Base-by-base conservation (phyloP, 768 basidiomycete species). In the Suillus lakei region DNA sequence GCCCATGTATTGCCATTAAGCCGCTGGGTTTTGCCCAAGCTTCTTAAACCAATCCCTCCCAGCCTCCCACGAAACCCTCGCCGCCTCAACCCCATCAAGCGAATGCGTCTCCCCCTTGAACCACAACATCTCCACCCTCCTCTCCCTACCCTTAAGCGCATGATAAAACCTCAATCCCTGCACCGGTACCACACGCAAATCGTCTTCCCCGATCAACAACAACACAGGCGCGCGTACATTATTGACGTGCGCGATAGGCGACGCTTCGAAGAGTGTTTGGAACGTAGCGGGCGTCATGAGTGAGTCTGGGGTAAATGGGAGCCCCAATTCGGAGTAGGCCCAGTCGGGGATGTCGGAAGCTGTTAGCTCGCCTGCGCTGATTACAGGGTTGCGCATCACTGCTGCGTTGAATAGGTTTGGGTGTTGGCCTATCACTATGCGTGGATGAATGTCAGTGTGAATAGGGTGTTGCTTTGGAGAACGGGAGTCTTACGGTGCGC, bases 321-420 rank as follows among this genome's bases (percentile, higher is more conserved):
- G 51, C 2, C 72, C 78, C 36, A 76, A 85, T 67, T 72, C 86
- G 76, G 66, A 80, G 82, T 71, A 80, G 2, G 74, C 69, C 91
- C 91, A 92, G 69, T 92, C 91, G 9, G 88, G 84, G 48, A 93
- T 91, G 66, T 92, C 91, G 1, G 84, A 85, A 0, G 77, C 78
- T 1, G 84, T 74, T 34, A 88, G 74, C 54, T 88, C 86, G 13
- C 87, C 88, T 0, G 79, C 80, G 4, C 87, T 86, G 46, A 87
- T 88, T 62, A 92, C 91, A 0, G 91, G 90, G 70, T 92, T 93
- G 48, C 88, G 84, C 55, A 91, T 71, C 30, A 85, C 84, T 0
- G 86, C 86, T 0, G 88, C 90, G 13, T 82, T 83, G 72, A 89
- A 92, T 43, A 85, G 73, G 21, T 84, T 80, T 0, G 91, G 90